Conservation (phyloP, 768 basidiomycete genomes). For the Psilocybe tampanensis region DNA sequence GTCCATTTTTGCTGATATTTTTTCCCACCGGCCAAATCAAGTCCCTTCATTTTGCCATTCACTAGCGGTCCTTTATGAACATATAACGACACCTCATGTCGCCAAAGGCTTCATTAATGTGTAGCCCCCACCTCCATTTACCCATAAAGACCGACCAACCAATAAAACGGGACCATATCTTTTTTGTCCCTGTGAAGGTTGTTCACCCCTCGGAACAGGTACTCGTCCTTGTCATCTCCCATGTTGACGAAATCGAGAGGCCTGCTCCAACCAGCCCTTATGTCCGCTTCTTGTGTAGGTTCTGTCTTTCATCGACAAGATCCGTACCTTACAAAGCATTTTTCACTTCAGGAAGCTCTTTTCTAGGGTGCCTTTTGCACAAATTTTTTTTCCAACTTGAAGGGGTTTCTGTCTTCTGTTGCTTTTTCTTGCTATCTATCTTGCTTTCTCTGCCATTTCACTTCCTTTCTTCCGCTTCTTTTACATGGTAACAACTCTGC, state of each 20-base stretch:
- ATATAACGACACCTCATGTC: conserved; percentile 4
- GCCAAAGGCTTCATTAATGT: conserved; percentile 5
- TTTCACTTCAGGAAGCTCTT: background rate
- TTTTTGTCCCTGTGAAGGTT: background rate
- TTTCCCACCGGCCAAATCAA: background rate
- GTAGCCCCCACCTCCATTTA: conserved; percentile 2
- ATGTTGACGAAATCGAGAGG: background rate
- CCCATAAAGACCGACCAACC: conserved; percentile 4
- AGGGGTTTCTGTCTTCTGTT: background rate
- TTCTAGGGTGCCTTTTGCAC: background rate
- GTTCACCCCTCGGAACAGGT: background rate
- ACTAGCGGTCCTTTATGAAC: conserved; percentile 6
- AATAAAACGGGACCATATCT: background rate
- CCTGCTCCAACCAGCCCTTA: background rate
- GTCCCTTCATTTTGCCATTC: background rate
- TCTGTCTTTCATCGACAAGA: background rate
- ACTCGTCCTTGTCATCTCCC: background rate
- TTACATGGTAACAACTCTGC: background rate
- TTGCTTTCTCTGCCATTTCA: conserved; percentile 1
- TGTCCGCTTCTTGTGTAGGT: background rate
- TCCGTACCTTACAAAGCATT: background rate
- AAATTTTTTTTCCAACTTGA: background rate
- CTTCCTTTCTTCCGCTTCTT: background rate
- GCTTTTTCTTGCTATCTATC: conserved; percentile 2
- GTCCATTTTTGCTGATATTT: background rate